Evolutionary conservation across 768 basidiomycete species (phyloP), one percentile per base, ranked within the genome.

Genomic region (Pilatotrama ljubarskyi): DNA sequence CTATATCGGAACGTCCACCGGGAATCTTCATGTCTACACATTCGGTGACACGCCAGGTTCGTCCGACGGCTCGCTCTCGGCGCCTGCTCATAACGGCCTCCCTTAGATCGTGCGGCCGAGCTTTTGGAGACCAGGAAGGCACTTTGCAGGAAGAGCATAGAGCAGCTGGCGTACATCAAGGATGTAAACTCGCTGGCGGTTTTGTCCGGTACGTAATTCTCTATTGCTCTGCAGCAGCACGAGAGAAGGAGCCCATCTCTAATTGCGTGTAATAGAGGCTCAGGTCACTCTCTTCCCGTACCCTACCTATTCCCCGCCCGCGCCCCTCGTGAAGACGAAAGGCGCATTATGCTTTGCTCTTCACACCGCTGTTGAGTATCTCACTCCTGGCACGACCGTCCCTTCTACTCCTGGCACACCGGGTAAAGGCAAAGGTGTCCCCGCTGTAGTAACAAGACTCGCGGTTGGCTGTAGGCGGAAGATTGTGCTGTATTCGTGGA

Each of bases 401-500:
- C 52, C 59, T 8, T 43, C 42, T 25, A 65, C 38, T 40, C 69
- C 52, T 17, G 63, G 47, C 55, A 66, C 24, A 58, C 51, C 20
- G 61, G 64, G 58, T 40, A 61, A 70, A 26, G 74, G 73, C 1
- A 79, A 78, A 26, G 76, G 82, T 10, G 85, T 89, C 32, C 86
- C 91, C 35, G 81, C 80, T 3, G 72, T 87, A 22, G 77, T 91
- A n/a, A 93, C 93, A 0, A 80, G 82, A 55, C 80, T 99, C 15
- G 79, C 92, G 13, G 80, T 97, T 4, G 96, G 95, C 25, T 97
- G 95, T 70, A 77, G 90, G 62, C 82, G 93, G 63, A 93, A 87
- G 70, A 84, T 91, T 7, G 87, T 95, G 0, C 75, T 97, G 15
- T 94, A 95, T 70, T 82, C 84, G 8, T 95, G 94, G 90, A 87